These are phyloP conservation scores for Mycena sp. DNA, from an alignment of 1,284 basidiomycete genomes.

Conservation along the genomic window DNA sequence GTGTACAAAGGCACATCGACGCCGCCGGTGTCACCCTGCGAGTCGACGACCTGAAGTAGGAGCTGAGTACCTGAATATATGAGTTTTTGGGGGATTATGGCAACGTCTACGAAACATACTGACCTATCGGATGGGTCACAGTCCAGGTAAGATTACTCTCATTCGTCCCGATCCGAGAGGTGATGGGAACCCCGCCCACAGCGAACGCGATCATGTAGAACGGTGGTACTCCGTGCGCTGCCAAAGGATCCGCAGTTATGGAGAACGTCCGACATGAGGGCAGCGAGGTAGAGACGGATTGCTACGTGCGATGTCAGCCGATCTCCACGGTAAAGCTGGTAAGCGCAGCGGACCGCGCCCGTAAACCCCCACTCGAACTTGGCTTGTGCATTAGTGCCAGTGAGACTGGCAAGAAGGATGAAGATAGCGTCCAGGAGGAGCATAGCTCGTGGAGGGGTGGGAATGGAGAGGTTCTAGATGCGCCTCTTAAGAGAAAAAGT, in stretches of 20 bases:
- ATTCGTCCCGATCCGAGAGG: constrained; percentile 53
- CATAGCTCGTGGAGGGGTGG: background rate
- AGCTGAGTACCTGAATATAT: constrained; percentile 51
- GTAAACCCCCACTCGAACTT: constrained; percentile 28
- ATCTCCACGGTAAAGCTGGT: background rate
- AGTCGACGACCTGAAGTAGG: constrained; percentile 57
- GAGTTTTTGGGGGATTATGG: too few species aligned
- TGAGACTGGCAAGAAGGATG: background rate
- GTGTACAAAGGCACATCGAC: constrained; percentile 48
- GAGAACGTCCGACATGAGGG: constrained; percentile 9
- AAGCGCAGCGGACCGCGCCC: constrained; percentile 6
- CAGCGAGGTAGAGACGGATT: background rate
- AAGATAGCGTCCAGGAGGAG: background rate
- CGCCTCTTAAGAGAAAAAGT: background rate
- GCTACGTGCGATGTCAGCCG: background rate
- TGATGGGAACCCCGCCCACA: constrained; percentile 53
- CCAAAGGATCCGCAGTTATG: background rate
- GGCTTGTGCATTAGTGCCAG: background rate
- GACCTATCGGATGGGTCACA: constrained; percentile 57
- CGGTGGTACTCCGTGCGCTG: constrained; percentile 50
- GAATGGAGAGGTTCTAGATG: background rate
- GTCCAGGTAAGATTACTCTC: constrained; percentile 54
- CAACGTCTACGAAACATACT: constrained; percentile 16
- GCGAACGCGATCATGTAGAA: constrained; percentile 64
- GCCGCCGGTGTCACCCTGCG: constrained; percentile 55